These are phyloP conservation scores for Smittium mucronatum DNA, from an alignment of 371 early-diverging fungal genomes.

Conservation along the genomic window DNA sequence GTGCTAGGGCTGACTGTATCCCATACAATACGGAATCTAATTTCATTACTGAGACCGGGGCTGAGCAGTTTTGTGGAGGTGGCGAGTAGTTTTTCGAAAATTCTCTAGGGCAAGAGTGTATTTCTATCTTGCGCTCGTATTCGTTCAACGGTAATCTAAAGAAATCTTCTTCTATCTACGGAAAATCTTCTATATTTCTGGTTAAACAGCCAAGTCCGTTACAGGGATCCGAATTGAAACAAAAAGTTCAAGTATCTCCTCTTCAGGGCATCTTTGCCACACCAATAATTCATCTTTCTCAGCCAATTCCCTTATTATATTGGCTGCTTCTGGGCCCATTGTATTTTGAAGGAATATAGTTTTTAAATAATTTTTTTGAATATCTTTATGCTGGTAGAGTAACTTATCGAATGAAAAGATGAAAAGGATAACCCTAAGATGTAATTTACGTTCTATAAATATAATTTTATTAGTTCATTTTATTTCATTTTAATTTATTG, in stretches of 20 bases:
- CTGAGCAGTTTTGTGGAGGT: background rate
- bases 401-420: background rate
- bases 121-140: background rate
- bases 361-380: background rate
- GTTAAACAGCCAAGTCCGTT: background rate
- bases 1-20: background rate
- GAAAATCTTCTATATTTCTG: background rate
- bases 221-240: background rate
- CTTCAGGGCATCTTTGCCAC: background rate
- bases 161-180: background rate
- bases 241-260: background rate
- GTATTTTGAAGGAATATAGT: background rate
- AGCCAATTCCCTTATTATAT: background rate
- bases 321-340: background rate
- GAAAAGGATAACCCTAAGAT: background rate
- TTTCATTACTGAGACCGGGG: background rate
- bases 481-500: background rate
- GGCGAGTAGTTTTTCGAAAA: background rate
- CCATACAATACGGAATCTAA: background rate
- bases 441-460: background rate
- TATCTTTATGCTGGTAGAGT: background rate
- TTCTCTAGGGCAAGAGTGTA: background rate
- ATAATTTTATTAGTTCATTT: background rate
- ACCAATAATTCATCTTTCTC: background rate
- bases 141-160: background rate